Evolutionary conservation across 129 eudicot species (phyloP).

Genomic region (Flaveria brownii): DNA sequence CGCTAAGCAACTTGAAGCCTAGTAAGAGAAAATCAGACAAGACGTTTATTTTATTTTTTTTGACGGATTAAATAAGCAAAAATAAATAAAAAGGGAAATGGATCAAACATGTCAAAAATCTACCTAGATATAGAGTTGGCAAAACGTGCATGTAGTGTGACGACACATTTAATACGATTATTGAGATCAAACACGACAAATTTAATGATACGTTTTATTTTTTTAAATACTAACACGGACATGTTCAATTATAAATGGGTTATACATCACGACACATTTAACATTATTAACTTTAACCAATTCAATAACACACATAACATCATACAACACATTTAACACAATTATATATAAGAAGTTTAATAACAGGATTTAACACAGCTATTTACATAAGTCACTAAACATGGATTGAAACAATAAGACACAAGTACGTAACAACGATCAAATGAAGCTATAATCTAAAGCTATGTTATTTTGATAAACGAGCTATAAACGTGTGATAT

Average conservation of each 20-base stretch:
- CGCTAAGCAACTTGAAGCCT: conserved; percentile 77
- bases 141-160: too few species aligned
- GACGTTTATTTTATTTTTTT: not conserved
- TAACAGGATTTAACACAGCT: not conserved
- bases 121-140: not conserved
- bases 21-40: conserved; percentile 4
- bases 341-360: not conserved
- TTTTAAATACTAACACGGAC: not conserved
- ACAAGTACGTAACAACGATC: too few species aligned
- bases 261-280: too few species aligned
- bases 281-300: not conserved
- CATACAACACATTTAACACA: not conserved
- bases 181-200: not conserved
- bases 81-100: not conserved
- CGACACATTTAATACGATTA: too few species aligned
- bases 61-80: not conserved
- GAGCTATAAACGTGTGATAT: too few species aligned
- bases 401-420: not conserved
- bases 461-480: too few species aligned
- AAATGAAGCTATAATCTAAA: too few species aligned
- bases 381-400: not conserved
- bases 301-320: too few species aligned
- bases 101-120: not conserved
- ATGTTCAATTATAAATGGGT: not conserved
- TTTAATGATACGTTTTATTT: not conserved